Evolutionary conservation across 306 rosid genomes (phyloP), one percentile per base, ranked within the genome.

Genomic region (Quercus rubra): DNA sequence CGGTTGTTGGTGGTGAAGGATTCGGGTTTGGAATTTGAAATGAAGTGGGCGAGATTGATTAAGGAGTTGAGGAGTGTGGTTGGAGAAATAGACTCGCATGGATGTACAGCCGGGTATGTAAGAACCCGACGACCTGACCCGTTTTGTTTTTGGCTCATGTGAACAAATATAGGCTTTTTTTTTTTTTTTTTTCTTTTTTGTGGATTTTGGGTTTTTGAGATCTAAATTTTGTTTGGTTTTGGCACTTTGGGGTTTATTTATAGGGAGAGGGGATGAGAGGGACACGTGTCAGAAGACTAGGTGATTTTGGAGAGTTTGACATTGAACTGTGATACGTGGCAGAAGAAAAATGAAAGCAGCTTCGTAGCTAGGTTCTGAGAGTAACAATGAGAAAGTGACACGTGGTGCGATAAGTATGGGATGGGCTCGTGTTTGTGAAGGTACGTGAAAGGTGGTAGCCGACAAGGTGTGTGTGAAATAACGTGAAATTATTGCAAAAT

Each of bases 21-120:
- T 19, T 71, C 77, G 51, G 75, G 70, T 68, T 78, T 78, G 88
- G 57, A 86, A 54, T 31, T 28, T 28, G 86, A 86, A 23, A 94
- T 89, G 14, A 19, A 14, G 14, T 52, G 38, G 27, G 89, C 81
- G 67, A 91, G 84, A 7, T 79, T 33, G 56, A 90, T 74, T 19
- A 91, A 77, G 0, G 95, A 91, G 57, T 51, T 6, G 28, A 92
- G 17, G 19, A 92, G 88, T 3, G 92, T 92, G 2, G 83, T 33
- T 1, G 81, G 79, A 76, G 91, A 7, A 9, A 90, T 67, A 23
- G 71, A 54, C 5, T 70, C 80, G 71, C 84, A 91, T 0, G 99
- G 93, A 82, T 80, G 89, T 77, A 94, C 89, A 71, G 91, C 99
- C 88, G 97, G 92, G n/a, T 25, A 90, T 0, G 85, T 82, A 5